Conservation (phyloP, 2,329 filamentous ascomycete species). For the Apiospora malaysiana region DNA sequence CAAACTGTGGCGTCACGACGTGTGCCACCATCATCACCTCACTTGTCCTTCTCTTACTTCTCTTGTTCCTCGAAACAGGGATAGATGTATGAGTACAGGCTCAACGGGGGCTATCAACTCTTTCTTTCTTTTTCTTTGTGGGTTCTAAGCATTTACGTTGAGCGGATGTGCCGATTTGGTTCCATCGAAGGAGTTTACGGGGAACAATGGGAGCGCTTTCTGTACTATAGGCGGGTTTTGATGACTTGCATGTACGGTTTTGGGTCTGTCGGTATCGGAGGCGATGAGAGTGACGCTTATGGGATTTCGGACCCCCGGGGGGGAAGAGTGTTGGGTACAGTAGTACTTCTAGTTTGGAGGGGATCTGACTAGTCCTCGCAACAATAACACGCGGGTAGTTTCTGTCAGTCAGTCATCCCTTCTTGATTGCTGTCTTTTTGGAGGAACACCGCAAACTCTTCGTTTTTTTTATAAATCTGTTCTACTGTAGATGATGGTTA, state of each 20-base stretch:
- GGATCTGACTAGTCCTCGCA: not conserved
- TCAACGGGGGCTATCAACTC: not conserved
- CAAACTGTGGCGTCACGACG: not conserved
- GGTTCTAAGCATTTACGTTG: conserved; percentile 8
- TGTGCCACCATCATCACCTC: not conserved
- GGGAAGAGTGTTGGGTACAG: not conserved
- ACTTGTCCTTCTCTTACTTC: not conserved
- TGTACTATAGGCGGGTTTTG: conserved; percentile 12
- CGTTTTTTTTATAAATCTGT: not conserved
- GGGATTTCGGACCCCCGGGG: not conserved
- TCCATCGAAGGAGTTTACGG: conserved; percentile 1
- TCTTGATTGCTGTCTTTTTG: too few species aligned
- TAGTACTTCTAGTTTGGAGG: not conserved
- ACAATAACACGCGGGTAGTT: not conserved
- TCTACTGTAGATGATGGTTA: not conserved
- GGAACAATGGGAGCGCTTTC: not conserved
- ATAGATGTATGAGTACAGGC: not conserved
- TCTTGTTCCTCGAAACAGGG: not conserved
- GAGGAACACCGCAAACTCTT: not conserved
- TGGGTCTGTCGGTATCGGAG: not conserved
- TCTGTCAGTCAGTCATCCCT: not conserved
- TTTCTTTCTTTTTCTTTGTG: not conserved
- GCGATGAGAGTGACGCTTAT: not conserved
- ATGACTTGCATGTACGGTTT: conserved; percentile 4
- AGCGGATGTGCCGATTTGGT: not conserved